Evolutionary conservation across 2,329 filamentous ascomycete species (phyloP).

Genomic region (Cladosporium sp.): DNA sequence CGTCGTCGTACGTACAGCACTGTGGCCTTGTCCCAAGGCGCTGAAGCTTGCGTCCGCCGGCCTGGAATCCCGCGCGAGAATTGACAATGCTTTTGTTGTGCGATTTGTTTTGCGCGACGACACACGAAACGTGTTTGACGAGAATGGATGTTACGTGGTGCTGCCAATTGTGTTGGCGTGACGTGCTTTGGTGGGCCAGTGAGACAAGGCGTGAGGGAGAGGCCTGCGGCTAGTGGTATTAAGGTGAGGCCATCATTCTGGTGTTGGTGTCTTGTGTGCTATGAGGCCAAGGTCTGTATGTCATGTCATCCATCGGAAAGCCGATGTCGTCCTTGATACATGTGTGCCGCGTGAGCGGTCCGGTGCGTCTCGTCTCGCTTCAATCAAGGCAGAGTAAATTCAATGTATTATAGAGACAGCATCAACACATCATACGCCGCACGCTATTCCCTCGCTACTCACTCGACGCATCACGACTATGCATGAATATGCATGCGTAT

Average conservation of each 20-base stretch:
- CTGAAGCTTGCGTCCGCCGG: neutral
- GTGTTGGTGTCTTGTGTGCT: neutral
- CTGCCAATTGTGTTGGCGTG: neutral
- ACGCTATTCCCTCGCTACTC: neutral
- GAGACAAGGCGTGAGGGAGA: neutral
- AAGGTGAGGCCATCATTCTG: neutral
- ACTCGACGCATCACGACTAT: neutral
- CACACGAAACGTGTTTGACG: neutral
- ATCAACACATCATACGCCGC: neutral
- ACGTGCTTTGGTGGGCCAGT: neutral
- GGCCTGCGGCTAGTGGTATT: neutral
- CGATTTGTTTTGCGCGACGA: neutral
- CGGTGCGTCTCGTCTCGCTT: neutral
- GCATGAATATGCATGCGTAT: conserved; percentile 3
- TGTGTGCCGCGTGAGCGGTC: neutral
- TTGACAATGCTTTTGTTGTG: neutral
- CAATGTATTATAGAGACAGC: neutral
- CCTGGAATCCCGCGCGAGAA: neutral
- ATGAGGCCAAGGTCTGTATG: neutral
- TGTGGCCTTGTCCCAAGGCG: neutral
- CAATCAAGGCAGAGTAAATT: neutral
- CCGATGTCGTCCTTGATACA: neutral
- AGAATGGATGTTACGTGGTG: neutral
- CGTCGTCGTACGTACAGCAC: neutral
- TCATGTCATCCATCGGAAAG: neutral